These are phyloP conservation scores for Torulaspora franciscae DNA, from an alignment of 805 yeast genomes.

Conservation along the genomic window DNA sequence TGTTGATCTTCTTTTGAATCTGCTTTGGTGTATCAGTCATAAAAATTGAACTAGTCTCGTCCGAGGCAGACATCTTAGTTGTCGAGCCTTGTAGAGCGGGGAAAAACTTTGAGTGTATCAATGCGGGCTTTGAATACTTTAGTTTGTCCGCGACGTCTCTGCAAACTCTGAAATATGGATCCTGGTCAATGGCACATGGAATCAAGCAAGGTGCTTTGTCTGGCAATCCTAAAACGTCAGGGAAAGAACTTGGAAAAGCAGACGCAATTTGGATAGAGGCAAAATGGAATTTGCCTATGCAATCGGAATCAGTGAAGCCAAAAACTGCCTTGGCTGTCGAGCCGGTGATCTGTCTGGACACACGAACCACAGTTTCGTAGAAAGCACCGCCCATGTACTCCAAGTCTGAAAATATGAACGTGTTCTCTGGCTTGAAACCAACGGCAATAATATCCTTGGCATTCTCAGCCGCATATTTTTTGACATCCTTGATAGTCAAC, in stretches of 20 bases:
- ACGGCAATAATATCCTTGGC: slow-evolving; percentile 90
- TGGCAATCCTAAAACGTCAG: slow-evolving; percentile 81
- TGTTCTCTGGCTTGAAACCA: slow-evolving; percentile 91
- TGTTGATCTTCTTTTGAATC: slow-evolving; percentile 90
- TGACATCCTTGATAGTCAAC: slow-evolving; percentile 83
- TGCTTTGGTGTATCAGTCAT: slow-evolving; percentile 93
- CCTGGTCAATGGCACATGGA: slow-evolving; percentile 99
- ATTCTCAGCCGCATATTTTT: slow-evolving; percentile 70
- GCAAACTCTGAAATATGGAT: slow-evolving; percentile 95
- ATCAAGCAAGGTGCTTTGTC: slow-evolving; percentile 91
- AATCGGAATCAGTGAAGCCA: slow-evolving; percentile 91
- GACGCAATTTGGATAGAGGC: slow-evolving; percentile 96
- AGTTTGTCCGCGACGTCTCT: slow-evolving; percentile 95
- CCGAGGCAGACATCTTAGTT: slow-evolving; percentile 95
- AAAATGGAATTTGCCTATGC: slow-evolving; percentile 91
- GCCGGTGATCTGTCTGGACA: slow-evolving; percentile 90
- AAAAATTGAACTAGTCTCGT: slow-evolving; percentile 83
- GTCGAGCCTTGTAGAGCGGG: slow-evolving; percentile 97
- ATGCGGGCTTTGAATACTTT: slow-evolving; percentile 83
- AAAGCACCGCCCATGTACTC: slow-evolving; percentile 90
- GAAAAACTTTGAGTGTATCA: slow-evolving; percentile 92
- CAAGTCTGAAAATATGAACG: slow-evolving; percentile 90
- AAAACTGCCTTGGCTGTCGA: slow-evolving; percentile 97
- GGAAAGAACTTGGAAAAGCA: slow-evolving; percentile 94
- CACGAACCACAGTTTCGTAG: slow-evolving; percentile 89